These are phyloP conservation scores for Colletotrichum lini DNA, from an alignment of 2,329 filamentous ascomycete species.

Conservation along the genomic window DNA sequence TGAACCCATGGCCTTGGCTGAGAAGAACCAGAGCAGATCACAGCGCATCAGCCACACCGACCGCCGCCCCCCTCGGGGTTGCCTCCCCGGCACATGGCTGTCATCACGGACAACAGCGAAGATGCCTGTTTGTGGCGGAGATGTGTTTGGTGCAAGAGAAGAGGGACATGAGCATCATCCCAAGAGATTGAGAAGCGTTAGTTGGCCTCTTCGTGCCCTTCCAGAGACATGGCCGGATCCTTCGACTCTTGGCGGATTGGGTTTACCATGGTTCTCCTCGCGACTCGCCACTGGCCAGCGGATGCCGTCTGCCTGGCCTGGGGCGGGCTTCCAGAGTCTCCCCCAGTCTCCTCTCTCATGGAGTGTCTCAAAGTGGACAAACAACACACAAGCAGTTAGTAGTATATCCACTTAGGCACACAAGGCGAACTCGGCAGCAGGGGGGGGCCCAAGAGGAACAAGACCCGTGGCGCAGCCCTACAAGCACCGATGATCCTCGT, in stretches of 20 bases:
- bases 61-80: background rate
- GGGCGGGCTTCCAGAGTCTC: too few relatives aligned
- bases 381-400: too few relatives aligned
- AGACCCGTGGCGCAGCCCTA: slow-evolving; percentile 6
- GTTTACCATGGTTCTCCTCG: background rate
- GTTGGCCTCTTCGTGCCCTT: background rate
- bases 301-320: background rate
- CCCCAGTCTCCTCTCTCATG: background rate
- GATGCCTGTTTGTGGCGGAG: slow-evolving; percentile 1
- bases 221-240: background rate
- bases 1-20: slow-evolving; percentile 6
- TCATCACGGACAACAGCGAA: background rate
- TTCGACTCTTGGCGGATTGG: slow-evolving; percentile 7
- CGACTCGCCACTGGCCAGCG: background rate
- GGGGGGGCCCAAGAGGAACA: background rate
- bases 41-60: slow-evolving; percentile 4
- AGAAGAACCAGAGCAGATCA: background rate
- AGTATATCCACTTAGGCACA: too few relatives aligned
- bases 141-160: background rate
- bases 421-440: background rate
- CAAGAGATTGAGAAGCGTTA: slow-evolving; percentile 1
- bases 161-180: slow-evolving; percentile 8
- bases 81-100: background rate
- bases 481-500: slow-evolving; percentile 15
- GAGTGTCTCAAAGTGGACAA: background rate